A percentile compares a stretch with the other conserved stretches of the same genome.
These are phyloP conservation scores for Boletus pseudopeckii DNA, from an alignment of 768 basidiomycete species.

Conservation along the genomic window DNA sequence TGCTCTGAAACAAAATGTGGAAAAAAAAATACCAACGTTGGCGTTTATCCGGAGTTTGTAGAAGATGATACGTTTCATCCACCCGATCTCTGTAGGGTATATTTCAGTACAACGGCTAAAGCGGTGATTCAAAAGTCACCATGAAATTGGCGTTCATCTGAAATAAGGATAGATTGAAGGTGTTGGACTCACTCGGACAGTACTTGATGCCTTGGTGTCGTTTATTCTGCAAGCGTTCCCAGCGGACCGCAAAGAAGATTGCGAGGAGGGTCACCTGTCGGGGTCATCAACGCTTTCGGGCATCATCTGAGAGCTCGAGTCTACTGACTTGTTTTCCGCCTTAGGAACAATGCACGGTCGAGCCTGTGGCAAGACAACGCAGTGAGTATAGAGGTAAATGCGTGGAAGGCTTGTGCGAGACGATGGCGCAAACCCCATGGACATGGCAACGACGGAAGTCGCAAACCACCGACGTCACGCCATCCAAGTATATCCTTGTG, in stretches of 20 bases:
- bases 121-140: background rate
- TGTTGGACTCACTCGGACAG: slow-evolving; percentile 6
- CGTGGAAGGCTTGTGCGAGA: background rate
- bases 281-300: background rate
- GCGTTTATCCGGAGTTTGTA: background rate
- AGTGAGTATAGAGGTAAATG: background rate
- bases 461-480: slow-evolving; percentile 15
- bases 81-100: background rate
- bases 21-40: slow-evolving; percentile 5
- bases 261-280: background rate
- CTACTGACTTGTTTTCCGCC: slow-evolving; percentile 9
- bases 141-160: background rate
- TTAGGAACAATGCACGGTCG: background rate
- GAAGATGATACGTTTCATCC: background rate
- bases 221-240: background rate
- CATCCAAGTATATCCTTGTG: slow-evolving; percentile 1
- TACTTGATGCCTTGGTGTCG: background rate
- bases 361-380: background rate
- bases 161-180: background rate
- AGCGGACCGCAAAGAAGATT: background rate
- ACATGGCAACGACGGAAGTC: slow-evolving; percentile 18
- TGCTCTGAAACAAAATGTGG: background rate
- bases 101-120: background rate
- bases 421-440: background rate
- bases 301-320: background rate